phyloP scores from a whole-genome alignment of 2,329 filamentous ascomycete species.

The Escovopsis sp. region DNA sequence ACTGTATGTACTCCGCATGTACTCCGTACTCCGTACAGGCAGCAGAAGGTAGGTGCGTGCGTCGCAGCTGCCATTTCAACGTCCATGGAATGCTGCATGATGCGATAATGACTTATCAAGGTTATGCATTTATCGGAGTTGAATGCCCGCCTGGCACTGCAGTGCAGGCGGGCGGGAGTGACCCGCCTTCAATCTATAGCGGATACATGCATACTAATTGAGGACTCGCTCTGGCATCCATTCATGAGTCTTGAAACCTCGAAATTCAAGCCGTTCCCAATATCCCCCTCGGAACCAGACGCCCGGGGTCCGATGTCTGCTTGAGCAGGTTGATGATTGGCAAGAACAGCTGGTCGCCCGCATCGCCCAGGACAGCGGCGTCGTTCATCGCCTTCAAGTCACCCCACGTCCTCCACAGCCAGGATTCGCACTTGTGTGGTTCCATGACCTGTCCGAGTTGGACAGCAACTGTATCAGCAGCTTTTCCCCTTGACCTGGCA shows the following conservation, averaged over 20 bases:
- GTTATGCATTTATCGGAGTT: no score
- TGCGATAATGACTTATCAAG: no score
- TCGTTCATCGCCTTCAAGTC: conserved; percentile 21
- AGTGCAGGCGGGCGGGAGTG: no score
- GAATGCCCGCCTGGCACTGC: no score
- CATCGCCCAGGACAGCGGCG: conserved; percentile 5
- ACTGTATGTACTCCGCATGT: no score
- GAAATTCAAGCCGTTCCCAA: not conserved
- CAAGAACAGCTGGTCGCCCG: conserved; percentile 15
- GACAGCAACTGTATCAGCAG: not conserved
- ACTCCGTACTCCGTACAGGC: no score
- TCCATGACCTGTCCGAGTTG: conserved; percentile 22
- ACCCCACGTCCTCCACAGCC: conserved; percentile 33
- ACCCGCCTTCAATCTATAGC: no score
- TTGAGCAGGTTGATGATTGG: conserved; percentile 18
- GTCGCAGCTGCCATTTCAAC: no score
- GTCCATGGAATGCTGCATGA: no score
- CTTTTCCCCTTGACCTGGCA: not conserved
- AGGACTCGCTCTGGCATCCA: no score
- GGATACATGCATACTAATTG: no score
- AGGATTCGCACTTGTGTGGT: conserved; percentile 34
- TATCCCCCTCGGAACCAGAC: conserved; percentile 5
- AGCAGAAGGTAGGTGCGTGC: no score
- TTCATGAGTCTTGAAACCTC: not conserved
- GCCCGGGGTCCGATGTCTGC: conserved; percentile 9